Conservation (phyloP, 257 asterid species). For the Ballota nigra region DNA sequence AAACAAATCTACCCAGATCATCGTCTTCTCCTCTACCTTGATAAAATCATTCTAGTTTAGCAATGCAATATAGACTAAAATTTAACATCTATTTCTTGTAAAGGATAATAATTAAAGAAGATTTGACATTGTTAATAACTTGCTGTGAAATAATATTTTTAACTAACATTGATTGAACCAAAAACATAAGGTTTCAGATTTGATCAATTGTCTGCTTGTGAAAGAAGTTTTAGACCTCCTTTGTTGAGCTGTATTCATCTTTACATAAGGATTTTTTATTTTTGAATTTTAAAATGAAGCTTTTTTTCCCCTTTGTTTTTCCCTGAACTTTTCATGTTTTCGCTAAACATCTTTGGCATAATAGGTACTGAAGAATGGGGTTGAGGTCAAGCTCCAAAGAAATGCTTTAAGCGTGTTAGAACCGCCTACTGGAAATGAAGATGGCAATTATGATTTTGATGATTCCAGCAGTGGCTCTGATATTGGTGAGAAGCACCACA, state of each 20-base stretch:
- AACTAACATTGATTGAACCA: not conserved
- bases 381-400: slow-evolving; percentile 91
- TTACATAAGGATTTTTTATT: not conserved
- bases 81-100: not conserved
- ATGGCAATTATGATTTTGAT: slow-evolving; percentile 60
- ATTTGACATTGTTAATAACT: not conserved
- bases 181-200: not conserved
- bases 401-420: slow-evolving; percentile 93
- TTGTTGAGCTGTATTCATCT: not conserved
- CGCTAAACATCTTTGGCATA: slow-evolving; percentile 1
- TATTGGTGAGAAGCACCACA: slow-evolving; percentile 53
- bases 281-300: not conserved
- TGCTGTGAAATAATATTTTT: slow-evolving; percentile 7
- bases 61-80: not conserved
- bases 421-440: slow-evolving; percentile 91
- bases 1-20: not conserved
- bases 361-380: slow-evolving; percentile 92
- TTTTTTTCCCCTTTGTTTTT: not conserved
- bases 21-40: not conserved
- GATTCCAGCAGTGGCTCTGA: slow-evolving; percentile 87
- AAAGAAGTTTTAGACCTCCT: not conserved
- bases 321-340: not conserved
- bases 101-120: not conserved
- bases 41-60: not conserved
- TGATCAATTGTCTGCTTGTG: not conserved